These are phyloP conservation scores for Parathielavia hyrcaniae DNA, from an alignment of 495 filamentous ascomycete genomes.

Conservation along the genomic window DNA sequence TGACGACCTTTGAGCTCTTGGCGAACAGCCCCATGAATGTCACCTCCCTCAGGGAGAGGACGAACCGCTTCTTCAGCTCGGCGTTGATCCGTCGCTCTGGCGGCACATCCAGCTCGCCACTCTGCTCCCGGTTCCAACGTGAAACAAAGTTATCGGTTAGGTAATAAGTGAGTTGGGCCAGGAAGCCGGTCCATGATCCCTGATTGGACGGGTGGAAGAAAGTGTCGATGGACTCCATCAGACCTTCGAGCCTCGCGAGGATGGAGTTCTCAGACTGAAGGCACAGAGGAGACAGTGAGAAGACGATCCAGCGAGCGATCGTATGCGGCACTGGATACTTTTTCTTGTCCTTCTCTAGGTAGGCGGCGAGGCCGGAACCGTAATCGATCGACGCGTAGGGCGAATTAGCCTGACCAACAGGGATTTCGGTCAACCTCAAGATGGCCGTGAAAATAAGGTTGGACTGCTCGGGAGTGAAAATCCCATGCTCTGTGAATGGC, in stretches of 20 bases:
- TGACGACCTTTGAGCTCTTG: slow-evolving; percentile 86
- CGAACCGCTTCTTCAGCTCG: slow-evolving; percentile 79
- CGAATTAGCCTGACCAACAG: slow-evolving; percentile 90
- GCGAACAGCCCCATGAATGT: slow-evolving; percentile 98
- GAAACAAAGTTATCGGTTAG: slow-evolving; percentile 95
- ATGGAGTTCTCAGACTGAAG: slow-evolving; percentile 72
- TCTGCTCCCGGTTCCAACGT: slow-evolving; percentile 93
- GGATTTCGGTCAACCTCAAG: slow-evolving; percentile 84
- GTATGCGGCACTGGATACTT: slow-evolving; percentile 89
- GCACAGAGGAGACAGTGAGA: slow-evolving; percentile 84
- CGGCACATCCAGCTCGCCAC: slow-evolving; percentile 81
- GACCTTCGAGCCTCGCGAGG: slow-evolving; percentile 77
- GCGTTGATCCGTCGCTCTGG: slow-evolving; percentile 70
- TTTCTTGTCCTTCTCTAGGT: slow-evolving; percentile 83
- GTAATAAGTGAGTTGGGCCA: slow-evolving; percentile 88
- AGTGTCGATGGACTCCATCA: slow-evolving; percentile 93
- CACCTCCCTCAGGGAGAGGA: slow-evolving; percentile 83
- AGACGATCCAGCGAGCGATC: slow-evolving; percentile 91
- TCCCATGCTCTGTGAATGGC: slow-evolving; percentile 77
- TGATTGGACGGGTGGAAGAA: slow-evolving; percentile 99
- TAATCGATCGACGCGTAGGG: slow-evolving; percentile 86
- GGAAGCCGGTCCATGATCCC: slow-evolving; percentile 80
- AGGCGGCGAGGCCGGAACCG: slow-evolving; percentile 70
- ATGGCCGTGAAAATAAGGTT: slow-evolving; percentile 89
- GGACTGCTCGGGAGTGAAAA: slow-evolving; percentile 89